Percentiles rank a stretch among this genome's conserved stretches.
Conservation (phyloP, 768 basidiomycete genomes). For the Russula olivacea region DNA sequence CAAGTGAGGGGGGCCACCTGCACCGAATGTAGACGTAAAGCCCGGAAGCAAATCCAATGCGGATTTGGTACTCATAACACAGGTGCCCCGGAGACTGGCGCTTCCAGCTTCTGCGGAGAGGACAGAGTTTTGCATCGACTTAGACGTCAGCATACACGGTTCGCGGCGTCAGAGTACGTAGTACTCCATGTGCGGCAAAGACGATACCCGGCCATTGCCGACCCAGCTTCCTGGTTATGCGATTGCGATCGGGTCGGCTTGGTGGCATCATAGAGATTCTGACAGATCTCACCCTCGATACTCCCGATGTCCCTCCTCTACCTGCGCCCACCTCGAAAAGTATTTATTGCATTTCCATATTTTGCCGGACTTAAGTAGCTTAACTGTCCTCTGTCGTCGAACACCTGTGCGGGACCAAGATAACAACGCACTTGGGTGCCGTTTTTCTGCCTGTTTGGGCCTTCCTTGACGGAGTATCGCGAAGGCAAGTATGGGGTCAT, state of each 20-base stretch:
- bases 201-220: conserved; percentile 8
- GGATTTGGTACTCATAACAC: conserved; percentile 14
- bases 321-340: conserved; percentile 15
- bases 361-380: background rate
- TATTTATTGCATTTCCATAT: conserved; percentile 19
- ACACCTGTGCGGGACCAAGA: background rate
- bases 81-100: conserved; percentile 14
- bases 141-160: conserved; percentile 21
- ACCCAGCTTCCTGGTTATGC: conserved; percentile 3
- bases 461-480: background rate
- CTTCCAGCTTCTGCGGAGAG: background rate
- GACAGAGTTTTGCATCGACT: conserved; percentile 18
- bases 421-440: background rate
- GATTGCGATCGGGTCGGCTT: conserved; percentile 11
- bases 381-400: background rate
- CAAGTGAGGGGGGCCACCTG: conserved; percentile 2
- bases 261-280: conserved; percentile 5
- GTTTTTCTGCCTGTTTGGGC: background rate
- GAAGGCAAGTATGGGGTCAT: background rate
- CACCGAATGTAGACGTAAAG: conserved; percentile 18
- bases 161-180: conserved; percentile 17
- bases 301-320: conserved; percentile 19
- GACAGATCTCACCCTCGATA: conserved; percentile 22
- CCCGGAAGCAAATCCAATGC: conserved; percentile 18
- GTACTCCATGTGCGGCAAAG: background rate